A percentile compares a stretch with the other conserved stretches of the same genome.
These are phyloP conservation scores for Eimeria necatrix DNA, from an alignment of 169 alveolate species.

Conservation along the genomic window DNA sequence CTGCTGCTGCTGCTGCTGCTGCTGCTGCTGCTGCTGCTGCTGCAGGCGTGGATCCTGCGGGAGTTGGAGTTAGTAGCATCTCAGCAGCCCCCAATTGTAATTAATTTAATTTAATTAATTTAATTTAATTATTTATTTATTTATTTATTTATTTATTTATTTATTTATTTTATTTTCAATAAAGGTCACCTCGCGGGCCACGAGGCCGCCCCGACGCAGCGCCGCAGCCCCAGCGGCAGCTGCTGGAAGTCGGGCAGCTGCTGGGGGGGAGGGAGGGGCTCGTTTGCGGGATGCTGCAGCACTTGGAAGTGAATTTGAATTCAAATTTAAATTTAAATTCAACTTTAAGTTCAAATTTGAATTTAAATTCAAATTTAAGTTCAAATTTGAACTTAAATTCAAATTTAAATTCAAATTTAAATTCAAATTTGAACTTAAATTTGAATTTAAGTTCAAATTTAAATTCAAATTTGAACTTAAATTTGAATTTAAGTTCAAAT, in stretches of 20 bases:
- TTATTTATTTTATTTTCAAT: too few relatives aligned
- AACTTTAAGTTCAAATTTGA: too few relatives aligned
- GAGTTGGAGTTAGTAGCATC: background rate
- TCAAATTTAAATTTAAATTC: too few relatives aligned
- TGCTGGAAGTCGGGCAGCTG: too few relatives aligned
- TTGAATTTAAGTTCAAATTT: too few relatives aligned
- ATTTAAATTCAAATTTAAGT: too few relatives aligned
- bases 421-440: too few relatives aligned
- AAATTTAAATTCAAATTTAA: too few relatives aligned
- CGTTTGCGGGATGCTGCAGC: slow-evolving; percentile 10
- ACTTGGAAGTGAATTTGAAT: too few relatives aligned
- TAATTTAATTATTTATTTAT: background rate
- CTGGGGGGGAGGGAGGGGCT: background rate
- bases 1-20: background rate
- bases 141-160: background rate
- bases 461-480: too few relatives aligned
- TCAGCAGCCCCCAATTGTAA: background rate
- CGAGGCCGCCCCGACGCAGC: background rate
- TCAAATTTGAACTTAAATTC: too few relatives aligned
- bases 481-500: too few relatives aligned
- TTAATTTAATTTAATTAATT: background rate
- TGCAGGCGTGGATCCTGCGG: background rate
- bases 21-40: background rate
- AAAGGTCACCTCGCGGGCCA: slow-evolving; percentile 9
- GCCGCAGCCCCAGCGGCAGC: background rate